Base-by-base conservation (phyloP, 345 rosid genomes). In the Eucalyptus camaldulensis region DNA sequence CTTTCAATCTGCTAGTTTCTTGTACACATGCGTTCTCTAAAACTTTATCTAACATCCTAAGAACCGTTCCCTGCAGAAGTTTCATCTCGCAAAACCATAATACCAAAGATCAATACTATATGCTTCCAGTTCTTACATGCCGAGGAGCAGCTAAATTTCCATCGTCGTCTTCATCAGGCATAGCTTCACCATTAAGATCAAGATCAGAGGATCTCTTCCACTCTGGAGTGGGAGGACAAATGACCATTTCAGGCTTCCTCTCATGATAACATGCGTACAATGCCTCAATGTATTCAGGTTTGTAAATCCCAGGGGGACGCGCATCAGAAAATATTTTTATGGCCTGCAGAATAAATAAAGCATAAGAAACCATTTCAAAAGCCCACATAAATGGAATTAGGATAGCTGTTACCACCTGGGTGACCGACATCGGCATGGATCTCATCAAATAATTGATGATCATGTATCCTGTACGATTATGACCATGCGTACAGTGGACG, bases 401-500 rank as follows among this genome's bases (percentile, higher is more conserved):
- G 51, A 87, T 31, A 14, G 47, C 49, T 21, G 49, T 87, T 31
- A 54, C 87, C 91, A 95, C 99, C 97, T 96, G 95, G 14, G 97
- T 92, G 86, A 98, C 99, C 90, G 98, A 94, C 92, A 96, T 94
- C 43, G 97, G 88, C 54, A 81, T 88, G 56, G 99, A 92, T 37
- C 99, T 97, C 99, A 98, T 95, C 67, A 98, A 96, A 93, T 95
- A 97, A 91, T 98, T 99, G 47, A 96, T 94, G 69, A 97, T 95
- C 99, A 98, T 98, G 91, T 93, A 98, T 88, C 99, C 99, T 25
- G 99, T 98, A 51, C 99, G 98, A 87, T 98, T 97, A 91, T 96
- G 99, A 53, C 99, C 99, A 92, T 98, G 99, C 7, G 99, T 98
- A 91, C 99, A 98, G 91, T 98, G 99, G 89, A 98, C 99, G 53